Evolutionary conservation across 1,284 basidiomycete genomes (phyloP), one percentile per base, ranked within the genome.

Genomic region (Volvariella surrecta): DNA sequence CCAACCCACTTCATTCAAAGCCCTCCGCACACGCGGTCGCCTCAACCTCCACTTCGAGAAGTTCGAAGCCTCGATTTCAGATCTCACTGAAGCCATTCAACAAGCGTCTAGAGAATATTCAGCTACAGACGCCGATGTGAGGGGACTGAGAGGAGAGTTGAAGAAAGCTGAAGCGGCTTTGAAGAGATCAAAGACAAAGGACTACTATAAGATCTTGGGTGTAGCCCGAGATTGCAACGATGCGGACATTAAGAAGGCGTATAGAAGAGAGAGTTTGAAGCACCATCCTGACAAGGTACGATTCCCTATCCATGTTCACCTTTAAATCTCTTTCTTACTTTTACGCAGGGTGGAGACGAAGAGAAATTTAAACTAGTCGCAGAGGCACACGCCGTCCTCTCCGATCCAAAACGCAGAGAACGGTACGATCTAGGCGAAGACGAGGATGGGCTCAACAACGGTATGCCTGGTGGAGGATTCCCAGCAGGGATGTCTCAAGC

Each of bases 301-400:
- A 50, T 28, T 18, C 10, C 16, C 41, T 37, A 48, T 38, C 45
- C 32, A n/a, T 20, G 4, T 20, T 6, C 32, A 42, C 6, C 32
- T 42, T 37, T 30, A 30, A 38, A 15, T 35, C 9, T 37, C 20
- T 42, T 21, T 28, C 4, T 38, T 40, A 6, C 17, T 17, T 30
- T 31, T 24, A 16, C 15, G 20, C 32, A 79, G 79, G 83, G 83
- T 21, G 83, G 84, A 18, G 84, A 87, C 57, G 85, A 89, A 58
- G 88, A 90, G 56, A 86, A 89, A 54, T 90, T 91, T 71, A 90
- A 91, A 58, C 73, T 89, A 17, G 81, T 88, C 11, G 76, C 71
- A 1, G 85, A 89, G 60, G 85, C 86, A 4, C 70, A 90, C 52
- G 72, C 75, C 8, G 80, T 90, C 1, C 74, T 90, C 4, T 87